Evolutionary conservation across 73 alveolate species (phyloP).

Genomic region (Uronychia binucleata): DNA sequence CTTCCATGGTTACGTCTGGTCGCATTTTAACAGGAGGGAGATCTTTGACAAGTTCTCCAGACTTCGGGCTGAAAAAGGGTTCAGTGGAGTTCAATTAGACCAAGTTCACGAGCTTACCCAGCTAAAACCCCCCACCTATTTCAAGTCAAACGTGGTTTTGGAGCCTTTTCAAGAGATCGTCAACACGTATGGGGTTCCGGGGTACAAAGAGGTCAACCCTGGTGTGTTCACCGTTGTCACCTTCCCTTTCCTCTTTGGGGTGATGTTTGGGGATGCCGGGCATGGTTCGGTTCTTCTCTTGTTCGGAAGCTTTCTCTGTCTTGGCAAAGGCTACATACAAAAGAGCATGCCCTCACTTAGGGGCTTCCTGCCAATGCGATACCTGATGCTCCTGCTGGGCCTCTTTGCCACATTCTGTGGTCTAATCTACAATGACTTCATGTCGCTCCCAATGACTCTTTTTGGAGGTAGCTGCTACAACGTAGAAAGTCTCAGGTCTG

Average conservation of each 20-base stretch:
- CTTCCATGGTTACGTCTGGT: constrained; percentile 75
- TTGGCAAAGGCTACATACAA: constrained; percentile 30
- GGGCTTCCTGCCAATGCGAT: constrained; percentile 51
- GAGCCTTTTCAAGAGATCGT: constrained; percentile 82
- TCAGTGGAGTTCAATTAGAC: constrained; percentile 48
- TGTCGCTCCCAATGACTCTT: constrained; percentile 67
- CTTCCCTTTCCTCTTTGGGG: constrained; percentile 93
- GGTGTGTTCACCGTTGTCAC: constrained; percentile 85
- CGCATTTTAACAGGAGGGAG: constrained; percentile 23
- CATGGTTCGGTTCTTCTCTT: constrained; percentile 78
- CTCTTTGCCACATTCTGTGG: constrained; percentile 77
- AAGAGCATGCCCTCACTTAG: constrained; percentile 32
- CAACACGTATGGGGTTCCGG: constrained; percentile 91
- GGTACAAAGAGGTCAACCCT: constrained; percentile 92
- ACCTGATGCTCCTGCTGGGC: constrained; percentile 73
- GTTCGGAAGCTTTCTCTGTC: constrained; percentile 53
- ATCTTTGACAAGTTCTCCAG: constrained; percentile 11
- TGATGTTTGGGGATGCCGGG: constrained; percentile 95
- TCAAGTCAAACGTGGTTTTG: constrained; percentile 68
- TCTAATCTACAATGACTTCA: constrained; percentile 79
- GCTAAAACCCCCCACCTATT: constrained; percentile 77
- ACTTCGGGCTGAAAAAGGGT: constrained; percentile 26
- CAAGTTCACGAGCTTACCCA: constrained; percentile 32
- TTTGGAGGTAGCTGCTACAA: constrained; percentile 65
- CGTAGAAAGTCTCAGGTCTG: background rate